These are phyloP conservation scores for Wickerhamomyces queroliae DNA, from an alignment of 805 yeast genomes.

Conservation along the genomic window DNA sequence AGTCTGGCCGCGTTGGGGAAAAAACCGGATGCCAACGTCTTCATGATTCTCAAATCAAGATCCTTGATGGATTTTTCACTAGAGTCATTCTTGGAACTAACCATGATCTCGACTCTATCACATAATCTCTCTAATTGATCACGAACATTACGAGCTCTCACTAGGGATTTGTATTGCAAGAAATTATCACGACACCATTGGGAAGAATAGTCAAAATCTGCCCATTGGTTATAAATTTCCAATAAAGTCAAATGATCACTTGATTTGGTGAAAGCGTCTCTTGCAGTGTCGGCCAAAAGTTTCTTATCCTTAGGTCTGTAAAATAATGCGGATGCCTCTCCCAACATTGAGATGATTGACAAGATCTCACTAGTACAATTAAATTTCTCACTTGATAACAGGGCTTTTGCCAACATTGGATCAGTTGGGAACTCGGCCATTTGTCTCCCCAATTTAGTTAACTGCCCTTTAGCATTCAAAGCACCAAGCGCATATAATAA, in stretches of 20 bases:
- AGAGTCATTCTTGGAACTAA: slow-evolving; percentile 26
- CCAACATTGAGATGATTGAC: slow-evolving; percentile 76
- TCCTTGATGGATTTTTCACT: slow-evolving; percentile 29
- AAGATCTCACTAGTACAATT: slow-evolving; percentile 65
- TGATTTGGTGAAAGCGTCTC: slow-evolving; percentile 43
- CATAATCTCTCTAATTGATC: slow-evolving; percentile 64
- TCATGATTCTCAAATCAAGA: slow-evolving; percentile 70
- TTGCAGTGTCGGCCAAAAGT: slow-evolving; percentile 59
- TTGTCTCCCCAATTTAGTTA: slow-evolving; percentile 71
- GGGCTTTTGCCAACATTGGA: slow-evolving; percentile 78
- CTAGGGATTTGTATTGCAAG: slow-evolving; percentile 68
- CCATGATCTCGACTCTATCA: slow-evolving; percentile 41
- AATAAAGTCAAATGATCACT: slow-evolving; percentile 78
- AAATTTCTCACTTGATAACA: slow-evolving; percentile 55
- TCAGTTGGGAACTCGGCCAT: slow-evolving; percentile 94
- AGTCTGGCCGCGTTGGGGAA: slow-evolving; percentile 94
- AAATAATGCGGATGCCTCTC: slow-evolving; percentile 69
- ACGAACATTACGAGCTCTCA: slow-evolving; percentile 63
- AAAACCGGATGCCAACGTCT: slow-evolving; percentile 83
- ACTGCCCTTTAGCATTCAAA: slow-evolving; percentile 66
- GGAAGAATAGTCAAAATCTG: slow-evolving; percentile 53
- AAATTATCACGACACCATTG: slow-evolving; percentile 86
- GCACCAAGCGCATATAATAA: slow-evolving; percentile 86
- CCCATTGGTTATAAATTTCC: slow-evolving; percentile 77
- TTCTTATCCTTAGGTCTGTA: slow-evolving; percentile 64